phyloP scores from a whole-genome alignment of 176 grass and related monocot genomes.

The Tillandsia leiboldiana region DNA sequence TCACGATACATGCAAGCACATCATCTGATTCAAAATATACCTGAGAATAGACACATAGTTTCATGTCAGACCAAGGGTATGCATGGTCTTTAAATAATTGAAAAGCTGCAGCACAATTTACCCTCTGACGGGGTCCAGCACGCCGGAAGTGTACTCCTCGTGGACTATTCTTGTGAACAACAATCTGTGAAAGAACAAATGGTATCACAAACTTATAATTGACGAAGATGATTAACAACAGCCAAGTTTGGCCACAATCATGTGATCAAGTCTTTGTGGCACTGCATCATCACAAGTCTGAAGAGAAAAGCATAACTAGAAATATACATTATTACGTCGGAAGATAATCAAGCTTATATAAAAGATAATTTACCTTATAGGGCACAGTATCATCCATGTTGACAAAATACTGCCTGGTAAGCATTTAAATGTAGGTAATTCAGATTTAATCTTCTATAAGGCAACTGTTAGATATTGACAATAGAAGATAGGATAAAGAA shows the following conservation, averaged over 20 bases:
- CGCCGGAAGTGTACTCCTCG: conserved; percentile 86
- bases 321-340: neutral
- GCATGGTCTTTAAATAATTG: conserved; percentile 5
- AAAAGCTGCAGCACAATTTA: conserved; percentile 24
- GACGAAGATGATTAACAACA: neutral
- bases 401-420: conserved; percentile 88
- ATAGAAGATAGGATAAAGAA: conserved; percentile 9
- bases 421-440: conserved; percentile 10
- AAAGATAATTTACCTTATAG: conserved; percentile 47
- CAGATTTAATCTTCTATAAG: neutral
- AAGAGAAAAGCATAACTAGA: neutral
- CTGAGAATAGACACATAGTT: conserved; percentile 26
- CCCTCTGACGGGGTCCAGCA: conserved; percentile 88
- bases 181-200: conserved; percentile 34
- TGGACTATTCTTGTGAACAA: conserved; percentile 57
- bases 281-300: neutral
- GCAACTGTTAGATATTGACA: conserved; percentile 10
- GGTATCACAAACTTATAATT: neutral
- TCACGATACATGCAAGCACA: conserved; percentile 85
- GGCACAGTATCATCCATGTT: conserved; percentile 87
- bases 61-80: conserved; percentile 10
- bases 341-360: neutral
- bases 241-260: no score
- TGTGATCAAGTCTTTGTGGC: no score
- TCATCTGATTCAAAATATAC: conserved; percentile 86